phyloP scores from a whole-genome alignment of 2,329 filamentous ascomycete genomes.

The Fusarium sp. region DNA sequence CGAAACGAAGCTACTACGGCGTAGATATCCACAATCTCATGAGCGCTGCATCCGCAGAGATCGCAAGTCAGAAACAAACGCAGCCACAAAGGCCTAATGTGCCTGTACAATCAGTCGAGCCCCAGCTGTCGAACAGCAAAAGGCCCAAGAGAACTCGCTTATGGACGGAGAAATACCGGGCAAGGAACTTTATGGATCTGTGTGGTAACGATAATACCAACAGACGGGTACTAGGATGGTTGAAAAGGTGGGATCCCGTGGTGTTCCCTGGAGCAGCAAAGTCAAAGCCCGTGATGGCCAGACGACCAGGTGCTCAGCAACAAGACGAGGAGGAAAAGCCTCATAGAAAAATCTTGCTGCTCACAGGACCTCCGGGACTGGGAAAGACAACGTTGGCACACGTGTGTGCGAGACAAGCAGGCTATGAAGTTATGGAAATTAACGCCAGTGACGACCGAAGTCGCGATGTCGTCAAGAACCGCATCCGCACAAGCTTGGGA shows the following conservation, averaged over 20 bases:
- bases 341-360: constrained; percentile 86
- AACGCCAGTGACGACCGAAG: constrained; percentile 97
- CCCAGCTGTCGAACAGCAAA: constrained; percentile 41
- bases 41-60: constrained; percentile 72
- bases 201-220: constrained; percentile 96
- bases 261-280: constrained; percentile 85
- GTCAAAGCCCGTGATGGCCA: constrained; percentile 58
- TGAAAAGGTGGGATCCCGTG: constrained; percentile 92
- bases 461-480: constrained; percentile 85
- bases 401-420: constrained; percentile 93
- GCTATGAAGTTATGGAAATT: constrained; percentile 96
- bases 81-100: constrained; percentile 43
- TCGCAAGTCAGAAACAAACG: constrained; percentile 50
- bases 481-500: constrained; percentile 89
- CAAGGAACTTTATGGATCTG: constrained; percentile 89
- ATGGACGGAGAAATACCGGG: constrained; percentile 98
- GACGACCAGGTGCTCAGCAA: constrained; percentile 55
- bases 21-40: constrained; percentile 89
- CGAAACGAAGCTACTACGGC: constrained; percentile 85
- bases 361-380: constrained; percentile 91
- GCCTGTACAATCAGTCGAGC: constrained; percentile 57
- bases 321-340: constrained; percentile 74
- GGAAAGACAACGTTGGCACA: constrained; percentile 97
- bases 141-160: constrained; percentile 67
- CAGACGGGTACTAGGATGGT: constrained; percentile 87